phyloP scores from a whole-genome alignment of 148 eudicot genomes.

The Rhododendron henanense region DNA sequence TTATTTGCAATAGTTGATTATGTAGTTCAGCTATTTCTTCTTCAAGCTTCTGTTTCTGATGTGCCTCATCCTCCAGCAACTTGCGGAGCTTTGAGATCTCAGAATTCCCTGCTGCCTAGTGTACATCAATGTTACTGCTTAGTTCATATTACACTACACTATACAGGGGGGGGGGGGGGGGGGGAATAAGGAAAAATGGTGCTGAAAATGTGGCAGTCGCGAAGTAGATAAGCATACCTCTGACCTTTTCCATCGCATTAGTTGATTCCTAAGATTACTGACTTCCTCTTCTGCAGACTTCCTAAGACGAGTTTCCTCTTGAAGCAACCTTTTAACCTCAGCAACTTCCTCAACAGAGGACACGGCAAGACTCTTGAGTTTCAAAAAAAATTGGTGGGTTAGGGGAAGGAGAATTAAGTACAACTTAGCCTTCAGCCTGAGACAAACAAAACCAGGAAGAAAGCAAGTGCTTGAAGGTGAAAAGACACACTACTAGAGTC shows the following conservation, averaged over 20 bases:
- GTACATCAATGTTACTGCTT: constrained; percentile 9
- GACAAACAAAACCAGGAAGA: not conserved
- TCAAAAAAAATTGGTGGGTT: not conserved
- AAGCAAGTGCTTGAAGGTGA: not conserved
- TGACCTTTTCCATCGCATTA: constrained; percentile 45
- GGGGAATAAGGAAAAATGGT: not conserved
- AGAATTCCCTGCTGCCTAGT: constrained; percentile 53
- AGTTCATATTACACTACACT: not conserved
- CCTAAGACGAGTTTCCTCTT: constrained; percentile 52
- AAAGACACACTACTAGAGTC: not conserved
- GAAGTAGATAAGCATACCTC: constrained; percentile 46
- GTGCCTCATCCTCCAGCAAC: constrained; percentile 66
- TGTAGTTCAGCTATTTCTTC: constrained; percentile 69
- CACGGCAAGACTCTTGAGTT: constrained; percentile 24
- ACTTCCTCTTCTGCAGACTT: constrained; percentile 69
- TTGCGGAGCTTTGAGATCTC: constrained; percentile 62
- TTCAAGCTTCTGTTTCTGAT: constrained; percentile 66
- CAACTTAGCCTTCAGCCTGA: not conserved
- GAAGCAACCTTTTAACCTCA: constrained; percentile 55
- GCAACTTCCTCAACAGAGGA: constrained; percentile 42
- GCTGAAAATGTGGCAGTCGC: constrained; percentile 13
- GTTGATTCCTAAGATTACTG: constrained; percentile 55
- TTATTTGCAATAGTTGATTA: constrained; percentile 70
- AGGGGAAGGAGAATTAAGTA: not conserved
- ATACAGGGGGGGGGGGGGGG: too few species aligned